Evolutionary conservation across 2,329 filamentous ascomycete genomes (phyloP).

Genomic region (Diaporthe sp.): DNA sequence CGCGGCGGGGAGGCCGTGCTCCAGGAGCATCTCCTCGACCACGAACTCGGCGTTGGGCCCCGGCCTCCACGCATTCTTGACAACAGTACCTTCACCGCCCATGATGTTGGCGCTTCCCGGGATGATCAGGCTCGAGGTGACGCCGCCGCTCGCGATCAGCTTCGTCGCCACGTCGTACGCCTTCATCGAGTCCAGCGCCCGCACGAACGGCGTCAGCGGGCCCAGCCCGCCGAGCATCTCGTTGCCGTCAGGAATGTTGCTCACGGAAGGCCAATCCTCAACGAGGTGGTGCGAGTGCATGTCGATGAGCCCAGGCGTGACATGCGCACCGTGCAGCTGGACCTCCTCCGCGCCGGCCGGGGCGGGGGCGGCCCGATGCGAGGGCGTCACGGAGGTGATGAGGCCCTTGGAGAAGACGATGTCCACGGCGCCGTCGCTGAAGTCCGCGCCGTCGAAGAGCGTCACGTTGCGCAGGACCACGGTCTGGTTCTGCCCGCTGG

Average conservation of each 20-base stretch:
- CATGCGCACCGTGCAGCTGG: slow-evolving; percentile 54
- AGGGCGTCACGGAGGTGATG: slow-evolving; percentile 49
- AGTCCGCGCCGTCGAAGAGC: slow-evolving; percentile 58
- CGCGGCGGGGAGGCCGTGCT: slow-evolving; percentile 52
- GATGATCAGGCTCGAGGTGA: slow-evolving; percentile 61
- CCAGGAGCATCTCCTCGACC: slow-evolving; percentile 58
- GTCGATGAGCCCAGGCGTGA: slow-evolving; percentile 61
- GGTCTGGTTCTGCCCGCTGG: slow-evolving; percentile 54
- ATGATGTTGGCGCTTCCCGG: slow-evolving; percentile 61
- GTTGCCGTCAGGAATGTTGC: slow-evolving; percentile 53
- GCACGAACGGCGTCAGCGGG: slow-evolving; percentile 55
- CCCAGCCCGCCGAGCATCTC: slow-evolving; percentile 52
- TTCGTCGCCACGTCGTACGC: slow-evolving; percentile 55
- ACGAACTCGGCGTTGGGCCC: slow-evolving; percentile 54
- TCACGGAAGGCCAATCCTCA: slow-evolving; percentile 51
- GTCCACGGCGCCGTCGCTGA: slow-evolving; percentile 52
- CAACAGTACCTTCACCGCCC: slow-evolving; percentile 58
- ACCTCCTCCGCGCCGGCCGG: slow-evolving; percentile 44
- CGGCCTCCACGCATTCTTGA: slow-evolving; percentile 56
- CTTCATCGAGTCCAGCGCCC: slow-evolving; percentile 57
- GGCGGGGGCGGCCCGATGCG: slow-evolving; percentile 38
- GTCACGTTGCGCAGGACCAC: slow-evolving; percentile 57
- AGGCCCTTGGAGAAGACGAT: slow-evolving; percentile 56
- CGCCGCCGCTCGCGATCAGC: slow-evolving; percentile 59
- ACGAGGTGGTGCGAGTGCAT: slow-evolving; percentile 61